A percentile compares a stretch with the other conserved stretches of the same genome.
phyloP scores from a whole-genome alignment of 768 basidiomycete genomes.

The Boletus subparvulus region DNA sequence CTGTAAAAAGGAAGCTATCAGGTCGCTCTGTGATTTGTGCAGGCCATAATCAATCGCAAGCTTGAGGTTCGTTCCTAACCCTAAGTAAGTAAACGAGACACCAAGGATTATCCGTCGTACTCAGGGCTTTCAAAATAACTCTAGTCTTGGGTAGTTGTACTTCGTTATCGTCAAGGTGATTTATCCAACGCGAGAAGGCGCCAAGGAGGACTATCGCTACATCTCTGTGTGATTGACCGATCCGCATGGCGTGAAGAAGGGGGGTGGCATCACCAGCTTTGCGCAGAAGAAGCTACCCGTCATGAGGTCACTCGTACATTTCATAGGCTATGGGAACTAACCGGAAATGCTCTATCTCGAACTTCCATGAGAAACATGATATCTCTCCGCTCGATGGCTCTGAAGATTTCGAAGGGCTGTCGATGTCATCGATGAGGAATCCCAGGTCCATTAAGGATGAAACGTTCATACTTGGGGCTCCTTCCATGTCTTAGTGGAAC shows the following conservation, averaged over 20 bases:
- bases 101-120: conserved; percentile 71
- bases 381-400: conserved; percentile 84
- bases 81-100: conserved; percentile 71
- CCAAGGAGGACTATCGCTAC: conserved; percentile 86
- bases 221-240: conserved; percentile 72
- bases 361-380: conserved; percentile 81
- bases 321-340: conserved; percentile 36
- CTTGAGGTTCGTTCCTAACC: conserved; percentile 76
- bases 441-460: not conserved
- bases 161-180: conserved; percentile 81
- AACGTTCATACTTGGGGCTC: conserved; percentile 48
- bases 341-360: conserved; percentile 76
- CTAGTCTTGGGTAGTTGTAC: conserved; percentile 67
- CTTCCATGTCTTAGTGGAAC: conserved; percentile 40
- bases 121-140: conserved; percentile 71
- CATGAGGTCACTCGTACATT: not conserved
- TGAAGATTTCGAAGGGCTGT: conserved; percentile 67
- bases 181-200: conserved; percentile 89
- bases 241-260: conserved; percentile 86
- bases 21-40: conserved; percentile 73
- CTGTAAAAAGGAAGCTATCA: conserved; percentile 92
- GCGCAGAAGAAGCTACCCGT: conserved; percentile 66
- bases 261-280: conserved; percentile 86
- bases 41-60: conserved; percentile 90
- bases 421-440: not conserved